Evolutionary conservation across 2,329 filamentous ascomycete species (phyloP).

Genomic region (Calycina herbarum): DNA sequence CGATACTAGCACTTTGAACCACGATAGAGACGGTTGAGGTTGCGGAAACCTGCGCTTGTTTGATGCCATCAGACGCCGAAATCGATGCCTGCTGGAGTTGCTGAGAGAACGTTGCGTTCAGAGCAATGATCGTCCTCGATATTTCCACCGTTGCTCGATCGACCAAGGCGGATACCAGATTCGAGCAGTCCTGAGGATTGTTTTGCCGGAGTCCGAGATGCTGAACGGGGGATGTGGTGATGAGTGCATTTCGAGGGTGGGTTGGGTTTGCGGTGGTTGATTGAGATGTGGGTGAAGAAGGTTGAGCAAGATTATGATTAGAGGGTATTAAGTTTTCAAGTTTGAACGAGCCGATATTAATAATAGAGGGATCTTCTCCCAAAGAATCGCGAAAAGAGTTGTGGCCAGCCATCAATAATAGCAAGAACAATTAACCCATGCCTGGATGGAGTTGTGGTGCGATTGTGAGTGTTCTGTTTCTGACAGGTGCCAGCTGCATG

Average conservation of each 20-base stretch:
- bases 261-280: constrained; percentile 8
- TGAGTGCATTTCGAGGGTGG: constrained; percentile 15
- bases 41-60: constrained; percentile 20
- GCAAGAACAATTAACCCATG: constrained; percentile 19
- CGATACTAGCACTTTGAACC: constrained; percentile 18
- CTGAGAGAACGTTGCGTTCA: constrained; percentile 28
- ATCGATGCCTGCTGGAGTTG: constrained; percentile 22
- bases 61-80: constrained; percentile 22
- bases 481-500: too few species aligned
- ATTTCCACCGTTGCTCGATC: constrained; percentile 26
- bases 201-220: constrained; percentile 23
- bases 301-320: constrained; percentile 17
- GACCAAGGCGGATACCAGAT: constrained; percentile 25
- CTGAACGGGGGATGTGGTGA: constrained; percentile 15
- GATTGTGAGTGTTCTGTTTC: too few species aligned
- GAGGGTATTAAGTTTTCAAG: constrained; percentile 14
- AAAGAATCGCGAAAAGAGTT: constrained; percentile 18
- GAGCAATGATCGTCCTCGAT: constrained; percentile 24
- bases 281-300: constrained; percentile 3
- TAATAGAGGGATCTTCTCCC: constrained; percentile 15
- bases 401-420: constrained; percentile 25
- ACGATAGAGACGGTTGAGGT: constrained; percentile 16
- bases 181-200: constrained; percentile 22
- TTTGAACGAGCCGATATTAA: constrained; percentile 9
- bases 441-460: not conserved